Evolutionary conservation across 371 early-diverging fungal species (phyloP).

Genomic region (Syncephalastrum racemosum): DNA sequence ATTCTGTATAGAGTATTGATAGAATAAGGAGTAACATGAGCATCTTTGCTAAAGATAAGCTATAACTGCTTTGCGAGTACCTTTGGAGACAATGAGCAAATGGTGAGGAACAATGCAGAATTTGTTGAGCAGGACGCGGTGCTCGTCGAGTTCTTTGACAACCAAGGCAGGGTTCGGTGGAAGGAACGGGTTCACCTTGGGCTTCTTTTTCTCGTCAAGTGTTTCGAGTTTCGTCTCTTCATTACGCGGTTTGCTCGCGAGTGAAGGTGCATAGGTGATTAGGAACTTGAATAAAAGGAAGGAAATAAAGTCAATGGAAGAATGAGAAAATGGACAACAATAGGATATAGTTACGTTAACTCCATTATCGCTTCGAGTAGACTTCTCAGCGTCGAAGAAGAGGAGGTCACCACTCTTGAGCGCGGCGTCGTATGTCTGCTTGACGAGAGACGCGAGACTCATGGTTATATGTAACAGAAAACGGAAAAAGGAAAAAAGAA

Average conservation of each 20-base stretch:
- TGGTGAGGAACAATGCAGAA: conserved; percentile 71
- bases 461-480: not conserved
- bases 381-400: conserved; percentile 23
- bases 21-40: too few species aligned
- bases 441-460: conserved; percentile 14
- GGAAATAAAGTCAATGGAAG: too few species aligned
- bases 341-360: conserved; percentile 23
- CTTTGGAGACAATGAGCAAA: conserved; percentile 71
- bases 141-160: conserved; percentile 55
- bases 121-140: conserved; percentile 74
- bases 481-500: not conserved
- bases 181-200: conserved; percentile 65
- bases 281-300: conserved; percentile 31
- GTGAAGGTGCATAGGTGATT: conserved; percentile 49
- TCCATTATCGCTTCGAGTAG: conserved; percentile 17
- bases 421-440: conserved; percentile 31
- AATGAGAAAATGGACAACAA: too few species aligned
- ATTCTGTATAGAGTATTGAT: conserved; percentile 42
- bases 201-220: conserved; percentile 19
- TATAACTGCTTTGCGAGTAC: conserved; percentile 30
- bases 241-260: conserved; percentile 45
- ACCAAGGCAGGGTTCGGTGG: conserved; percentile 62
- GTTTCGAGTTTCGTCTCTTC: conserved; percentile 21
- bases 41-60: too few species aligned
- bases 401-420: conserved; percentile 26